Percentiles rank a stretch among this genome's conserved stretches.
Conservation (phyloP, 2,329 filamentous ascomycete species). For the Fusarium solani-melongenae region DNA sequence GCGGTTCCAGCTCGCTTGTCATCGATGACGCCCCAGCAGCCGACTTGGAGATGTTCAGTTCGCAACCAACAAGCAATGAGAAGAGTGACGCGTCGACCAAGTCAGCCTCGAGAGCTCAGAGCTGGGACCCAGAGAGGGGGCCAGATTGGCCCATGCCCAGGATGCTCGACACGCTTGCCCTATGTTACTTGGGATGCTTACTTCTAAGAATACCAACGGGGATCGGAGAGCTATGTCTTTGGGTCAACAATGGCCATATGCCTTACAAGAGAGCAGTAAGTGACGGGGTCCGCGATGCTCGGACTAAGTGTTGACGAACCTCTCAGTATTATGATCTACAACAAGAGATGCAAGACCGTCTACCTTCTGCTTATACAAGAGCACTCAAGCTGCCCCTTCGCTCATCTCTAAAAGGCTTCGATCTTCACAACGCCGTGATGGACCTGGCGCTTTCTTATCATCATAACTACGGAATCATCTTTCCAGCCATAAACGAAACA, state of each 20-base stretch:
- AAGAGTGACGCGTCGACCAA: constrained; percentile 6
- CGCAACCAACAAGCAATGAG: constrained; percentile 46
- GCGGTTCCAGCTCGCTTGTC: constrained; percentile 55
- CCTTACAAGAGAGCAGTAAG: constrained; percentile 76
- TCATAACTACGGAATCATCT: constrained; percentile 73
- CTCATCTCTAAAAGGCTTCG: constrained; percentile 59
- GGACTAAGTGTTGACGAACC: not conserved
- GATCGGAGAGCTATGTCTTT: constrained; percentile 76
- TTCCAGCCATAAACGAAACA: constrained; percentile 79
- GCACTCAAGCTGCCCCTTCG: constrained; percentile 64
- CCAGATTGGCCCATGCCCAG: constrained; percentile 69
- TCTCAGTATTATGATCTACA: constrained; percentile 67
- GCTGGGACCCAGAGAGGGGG: constrained; percentile 58
- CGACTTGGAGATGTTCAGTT: constrained; percentile 53
- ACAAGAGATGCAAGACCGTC: constrained; percentile 70
- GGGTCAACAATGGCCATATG: constrained; percentile 75
- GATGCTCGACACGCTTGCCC: constrained; percentile 77
- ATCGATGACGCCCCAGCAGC: constrained; percentile 34
- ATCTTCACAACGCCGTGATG: constrained; percentile 73
- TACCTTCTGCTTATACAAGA: constrained; percentile 71
- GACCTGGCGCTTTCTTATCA: constrained; percentile 73
- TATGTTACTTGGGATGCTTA: constrained; percentile 84
- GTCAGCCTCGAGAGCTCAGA: constrained; percentile 50
- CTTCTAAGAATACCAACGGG: constrained; percentile 82
- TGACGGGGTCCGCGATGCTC: not conserved